These are phyloP conservation scores for Cyclanthera cordifolia DNA, from an alignment of 306 rosid genomes.

Conservation along the genomic window DNA sequence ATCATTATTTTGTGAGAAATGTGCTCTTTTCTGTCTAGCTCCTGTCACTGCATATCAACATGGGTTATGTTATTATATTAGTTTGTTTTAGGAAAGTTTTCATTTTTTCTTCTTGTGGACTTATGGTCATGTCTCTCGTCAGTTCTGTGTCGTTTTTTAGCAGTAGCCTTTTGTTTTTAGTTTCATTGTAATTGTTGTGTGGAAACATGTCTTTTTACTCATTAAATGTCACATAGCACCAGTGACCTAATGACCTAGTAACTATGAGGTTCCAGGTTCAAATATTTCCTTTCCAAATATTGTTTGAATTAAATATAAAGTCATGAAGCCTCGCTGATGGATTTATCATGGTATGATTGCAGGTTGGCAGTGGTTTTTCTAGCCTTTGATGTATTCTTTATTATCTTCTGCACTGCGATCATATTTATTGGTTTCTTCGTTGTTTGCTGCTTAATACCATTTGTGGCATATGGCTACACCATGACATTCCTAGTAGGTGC, in stretches of 20 bases:
- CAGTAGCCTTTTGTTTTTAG: neutral
- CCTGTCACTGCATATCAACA: too few species aligned
- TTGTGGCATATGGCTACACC: slow-evolving; percentile 56
- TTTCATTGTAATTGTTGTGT: neutral
- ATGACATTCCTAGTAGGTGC: slow-evolving; percentile 64
- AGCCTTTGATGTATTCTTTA: slow-evolving; percentile 70
- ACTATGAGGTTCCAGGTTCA: too few species aligned
- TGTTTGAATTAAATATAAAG: too few species aligned
- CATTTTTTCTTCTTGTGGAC: neutral
- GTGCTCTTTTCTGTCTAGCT: neutral
- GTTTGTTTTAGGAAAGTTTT: neutral
- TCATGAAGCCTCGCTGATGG: too few species aligned
- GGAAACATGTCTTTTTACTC: neutral
- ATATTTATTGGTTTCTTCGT: slow-evolving; percentile 54
- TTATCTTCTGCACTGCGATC: slow-evolving; percentile 64
- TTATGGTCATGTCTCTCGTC: neutral
- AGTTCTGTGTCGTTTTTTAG: neutral
- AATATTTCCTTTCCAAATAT: too few species aligned
- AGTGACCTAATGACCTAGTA: too few species aligned
- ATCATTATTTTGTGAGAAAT: neutral
- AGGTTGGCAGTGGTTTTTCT: slow-evolving; percentile 81
- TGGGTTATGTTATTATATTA: too few species aligned
- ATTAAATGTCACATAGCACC: too few species aligned
- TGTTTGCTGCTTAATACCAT: slow-evolving; percentile 54
- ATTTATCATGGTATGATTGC: slow-evolving; percentile 25